phyloP scores from a whole-genome alignment of 2,329 filamentous ascomycete genomes.

The Chrysoporthe deuterocubensis region DNA sequence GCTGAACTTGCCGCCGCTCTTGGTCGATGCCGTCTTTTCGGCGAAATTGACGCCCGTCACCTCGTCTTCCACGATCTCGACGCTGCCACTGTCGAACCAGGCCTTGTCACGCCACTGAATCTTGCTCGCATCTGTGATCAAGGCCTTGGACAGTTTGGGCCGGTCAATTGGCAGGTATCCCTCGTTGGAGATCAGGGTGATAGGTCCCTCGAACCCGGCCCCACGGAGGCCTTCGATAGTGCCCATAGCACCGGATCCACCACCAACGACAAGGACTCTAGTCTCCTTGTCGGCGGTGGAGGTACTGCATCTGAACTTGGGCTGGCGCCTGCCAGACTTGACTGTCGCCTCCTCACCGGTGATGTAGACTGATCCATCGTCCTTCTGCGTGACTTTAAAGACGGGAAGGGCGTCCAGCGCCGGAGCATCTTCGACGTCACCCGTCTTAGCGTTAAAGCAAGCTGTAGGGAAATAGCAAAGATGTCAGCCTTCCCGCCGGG shows the following conservation, averaged over 20 bases:
- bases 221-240: slow-evolving; percentile 82
- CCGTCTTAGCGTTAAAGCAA: slow-evolving; percentile 87
- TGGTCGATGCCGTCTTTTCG: slow-evolving; percentile 73
- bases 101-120: slow-evolving; percentile 75
- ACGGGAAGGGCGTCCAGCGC: slow-evolving; percentile 83
- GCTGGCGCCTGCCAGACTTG: slow-evolving; percentile 73
- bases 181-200: slow-evolving; percentile 85
- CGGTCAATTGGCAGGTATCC: slow-evolving; percentile 88
- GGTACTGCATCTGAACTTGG: slow-evolving; percentile 72
- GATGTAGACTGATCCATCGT: slow-evolving; percentile 84
- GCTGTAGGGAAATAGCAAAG: slow-evolving; percentile 53
- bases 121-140: slow-evolving; percentile 81
- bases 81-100: slow-evolving; percentile 71
- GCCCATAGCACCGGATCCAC: slow-evolving; percentile 83
- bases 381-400: slow-evolving; percentile 80
- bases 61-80: slow-evolving; percentile 63
- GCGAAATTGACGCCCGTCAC: slow-evolving; percentile 79
- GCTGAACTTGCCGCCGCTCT: slow-evolving; percentile 68
- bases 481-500: slow-evolving; percentile 20
- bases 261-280: slow-evolving; percentile 83
- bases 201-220: slow-evolving; percentile 75
- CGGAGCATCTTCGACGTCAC: slow-evolving; percentile 94
- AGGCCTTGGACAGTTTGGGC: slow-evolving; percentile 92
- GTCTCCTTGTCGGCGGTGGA: slow-evolving; percentile 51
- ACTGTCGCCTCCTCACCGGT: slow-evolving; percentile 78